Evolutionary conservation across 129 eudicot species (phyloP), one percentile per base, ranked within the genome.

Genomic region (Escallonia herrerae): DNA sequence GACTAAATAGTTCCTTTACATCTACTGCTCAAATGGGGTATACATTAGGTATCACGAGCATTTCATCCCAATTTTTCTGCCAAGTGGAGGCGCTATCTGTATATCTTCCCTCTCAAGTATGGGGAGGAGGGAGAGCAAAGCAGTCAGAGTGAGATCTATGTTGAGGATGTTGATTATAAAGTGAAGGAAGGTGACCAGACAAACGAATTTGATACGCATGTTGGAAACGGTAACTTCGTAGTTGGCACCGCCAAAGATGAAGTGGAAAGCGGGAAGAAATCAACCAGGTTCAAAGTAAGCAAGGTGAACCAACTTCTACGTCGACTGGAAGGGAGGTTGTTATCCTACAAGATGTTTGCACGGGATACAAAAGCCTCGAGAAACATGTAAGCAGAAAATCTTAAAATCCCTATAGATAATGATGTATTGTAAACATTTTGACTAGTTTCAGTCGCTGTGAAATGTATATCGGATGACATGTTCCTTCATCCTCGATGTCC

Each of bases 51-150:
- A 51, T 77, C 99, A 6, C 93, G 99, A 40, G 84, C 79, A 45
- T 94, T 94, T 70, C 99, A 94, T 75, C 96, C 99, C 15, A 94
- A 89, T 68, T 94, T 94, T 66, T 89, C 90, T 79, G 99, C 99
- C 52, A 86, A 86, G 62, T 94, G 99, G 99, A 82, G 99, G 63
- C 90, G 87, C 69, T 93, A 93, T 76, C 22, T 93, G 74, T 93
- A 93, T 70, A 84, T 94, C 57, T 94, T 89, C 56, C 99, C 97
- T 68, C 72, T 94, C 48, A 71, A 69, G 76, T 64, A 67, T 41
- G 84, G 84, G 56, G 84, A 68, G 12, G 61, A 47, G 40, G 72
- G 38, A 43, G 67, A 75, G 40, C 69, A 71, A 61, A 64, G 43
- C 40, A 53, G 47, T 74, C 38, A 48, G 70, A 6, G 52, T 61